Base-by-base conservation (phyloP, 2,329 filamentous ascomycete genomes). In the Alternaria ethzedia region DNA sequence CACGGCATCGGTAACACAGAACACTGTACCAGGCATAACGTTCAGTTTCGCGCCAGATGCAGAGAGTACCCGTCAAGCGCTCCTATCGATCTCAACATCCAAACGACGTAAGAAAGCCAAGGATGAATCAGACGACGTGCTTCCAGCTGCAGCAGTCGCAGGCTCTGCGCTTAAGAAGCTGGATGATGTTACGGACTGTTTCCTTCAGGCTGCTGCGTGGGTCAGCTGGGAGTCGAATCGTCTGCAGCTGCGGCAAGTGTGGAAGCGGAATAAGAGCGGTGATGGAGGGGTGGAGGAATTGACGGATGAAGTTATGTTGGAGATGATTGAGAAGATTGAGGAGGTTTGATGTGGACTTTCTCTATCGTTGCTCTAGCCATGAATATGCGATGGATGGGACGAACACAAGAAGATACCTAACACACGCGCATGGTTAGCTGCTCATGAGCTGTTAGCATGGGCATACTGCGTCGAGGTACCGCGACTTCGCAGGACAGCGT, bases 101-200 rank as follows among this genome's bases (percentile, higher is more conserved):
- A 20, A 36, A 8, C 47, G 46, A 4, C 26, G 17, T 12, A 72
- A 60, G 46, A 65, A 54, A 25, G 41, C 7, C 36, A 56, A 45
- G 10, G 23, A 21, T 12, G 30, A 6, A 3, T 0, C 20, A 10
- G 13, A 26, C 4, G 21, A 44, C 2, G 17, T 7, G 11, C 26
- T 44, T 9, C 46, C 23, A 1, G 28, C 30, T 6, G n/a, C 23
- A 21, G 58, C 30, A 50, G 45, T 59, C 15, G 30, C 57, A 4
- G 64, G 54, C 1, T 9, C 45, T 7, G 66, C 73, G 23, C 66
- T 69, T 51, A 75, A 65, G 63, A 96, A 96, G 79, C 78, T 95
- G 57, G 93, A 96, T 78, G 93, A 96, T 81, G 80, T 96, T 54
- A 91, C 92, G 0, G 93, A 96, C 81, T 91, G 90, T 75, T 81